Conservation (phyloP, 2,329 filamentous ascomycete species). For the Tolypocladium ophioglossoides region DNA sequence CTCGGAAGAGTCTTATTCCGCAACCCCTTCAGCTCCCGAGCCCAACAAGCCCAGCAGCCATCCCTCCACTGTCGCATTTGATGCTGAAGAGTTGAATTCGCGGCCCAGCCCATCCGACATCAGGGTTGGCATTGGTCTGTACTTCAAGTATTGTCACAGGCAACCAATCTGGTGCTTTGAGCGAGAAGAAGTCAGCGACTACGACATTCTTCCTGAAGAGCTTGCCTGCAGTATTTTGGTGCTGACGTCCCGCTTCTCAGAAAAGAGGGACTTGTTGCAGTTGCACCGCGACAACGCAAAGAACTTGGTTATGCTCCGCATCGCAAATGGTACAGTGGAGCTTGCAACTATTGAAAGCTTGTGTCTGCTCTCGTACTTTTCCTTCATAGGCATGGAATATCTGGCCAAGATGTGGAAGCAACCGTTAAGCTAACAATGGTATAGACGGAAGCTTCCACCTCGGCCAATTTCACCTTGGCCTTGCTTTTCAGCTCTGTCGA, state of each 20-base stretch:
- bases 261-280: slow-evolving; percentile 20
- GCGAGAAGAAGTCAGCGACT: slow-evolving; percentile 26
- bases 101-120: slow-evolving; percentile 22
- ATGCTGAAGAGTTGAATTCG: slow-evolving; percentile 14
- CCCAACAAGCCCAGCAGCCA: slow-evolving; percentile 11
- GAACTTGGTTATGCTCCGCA: slow-evolving; percentile 34
- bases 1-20: slow-evolving; percentile 24
- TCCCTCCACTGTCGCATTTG: slow-evolving; percentile 14
- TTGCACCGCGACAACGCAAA: slow-evolving; percentile 27
- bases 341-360: slow-evolving; percentile 38
- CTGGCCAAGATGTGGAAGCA: not conserved
- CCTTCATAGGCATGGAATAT: slow-evolving; percentile 31
- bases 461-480: slow-evolving; percentile 38
- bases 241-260: slow-evolving; percentile 27
- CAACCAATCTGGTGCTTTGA: slow-evolving; percentile 36
- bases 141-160: slow-evolving; percentile 32
- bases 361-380: slow-evolving; percentile 37
- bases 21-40: slow-evolving; percentile 16
- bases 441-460: slow-evolving; percentile 36
- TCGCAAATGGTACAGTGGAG: slow-evolving; percentile 38
- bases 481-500: slow-evolving; percentile 38
- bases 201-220: slow-evolving; percentile 24
- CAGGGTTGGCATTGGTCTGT: slow-evolving; percentile 23
- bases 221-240: slow-evolving; percentile 30
- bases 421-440: slow-evolving; percentile 1